Evolutionary conservation across 163 green algal genomes (phyloP), one percentile per base, ranked within the genome.

Genomic region (Botryococcus braunii): DNA sequence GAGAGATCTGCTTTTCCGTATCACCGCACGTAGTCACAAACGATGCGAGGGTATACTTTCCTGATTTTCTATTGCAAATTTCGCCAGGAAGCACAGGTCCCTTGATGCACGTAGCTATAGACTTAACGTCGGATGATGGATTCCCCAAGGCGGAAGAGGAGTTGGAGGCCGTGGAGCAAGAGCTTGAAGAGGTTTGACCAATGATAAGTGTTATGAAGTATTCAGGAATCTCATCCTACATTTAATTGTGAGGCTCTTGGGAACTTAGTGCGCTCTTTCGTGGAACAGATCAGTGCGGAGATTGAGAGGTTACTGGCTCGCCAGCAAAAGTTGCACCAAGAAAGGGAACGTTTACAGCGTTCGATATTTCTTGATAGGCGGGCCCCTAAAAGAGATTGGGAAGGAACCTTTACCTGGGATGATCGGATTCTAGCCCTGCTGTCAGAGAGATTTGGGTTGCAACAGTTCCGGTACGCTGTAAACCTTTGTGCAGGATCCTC

Each of bases 391-490:
- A 72, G 75, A 1, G 83, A 89, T 62, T 90, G 85, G 83, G 36
- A 58, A n/a, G 60, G 69, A 6, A 52, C n/a, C 11, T 91, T 91
- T 48, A 29, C 68, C 2, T 91, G 84, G 84, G 77, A 83, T 46
- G 32, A 9, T 6, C 47, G 77, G 25, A 57, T 89, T 41, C 46
- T 71, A 37, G 27, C 74, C 36, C 36, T 67, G n/a, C 65, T 89
- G 62, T 49, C 70, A 0, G 36, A 65, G n/a, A 46, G 71, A 2
- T 91, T 90, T 70, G 66, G 68, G 2, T 70, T 91, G n/a, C 8
- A 47, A 1, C 25, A 46, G 1, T 88, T 85, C 79, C 79, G 81
- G 81, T 85, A 9, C 4, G 56, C 36, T n/a, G n/a, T n/a, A n/a
- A n/a, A n/a, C n/a, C n/a, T n/a, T n/a, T n/a, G n/a, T n/a, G n/a